Evolutionary conservation across 2,329 filamentous ascomycete species (phyloP).

Genomic region (Magnaporthales sp.): DNA sequence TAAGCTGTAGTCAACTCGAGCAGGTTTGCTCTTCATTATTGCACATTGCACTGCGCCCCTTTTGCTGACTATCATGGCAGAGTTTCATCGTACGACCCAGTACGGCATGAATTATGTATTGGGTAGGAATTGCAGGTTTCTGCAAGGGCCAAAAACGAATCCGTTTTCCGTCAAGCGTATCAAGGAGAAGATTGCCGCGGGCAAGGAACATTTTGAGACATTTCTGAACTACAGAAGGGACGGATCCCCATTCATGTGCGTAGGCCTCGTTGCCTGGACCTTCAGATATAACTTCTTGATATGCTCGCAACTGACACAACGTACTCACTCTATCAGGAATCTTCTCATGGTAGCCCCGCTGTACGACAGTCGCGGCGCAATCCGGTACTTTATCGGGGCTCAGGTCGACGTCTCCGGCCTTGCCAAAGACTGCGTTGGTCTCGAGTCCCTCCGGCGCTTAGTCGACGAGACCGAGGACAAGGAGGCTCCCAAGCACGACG

Average conservation of each 20-base stretch:
- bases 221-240: slow-evolving; percentile 73
- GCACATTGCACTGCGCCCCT: neutral
- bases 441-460: slow-evolving; percentile 51
- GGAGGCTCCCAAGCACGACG: neutral
- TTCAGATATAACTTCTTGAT: neutral
- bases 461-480: slow-evolving; percentile 21
- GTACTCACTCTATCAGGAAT: slow-evolving; percentile 30
- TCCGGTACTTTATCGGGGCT: slow-evolving; percentile 62
- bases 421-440: slow-evolving; percentile 55
- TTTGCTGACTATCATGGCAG: slow-evolving; percentile 25
- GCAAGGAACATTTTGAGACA: slow-evolving; percentile 65
- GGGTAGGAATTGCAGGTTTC: slow-evolving; percentile 69
- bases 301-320: neutral
- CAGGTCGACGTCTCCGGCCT: slow-evolving; percentile 65
- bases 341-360: slow-evolving; percentile 66
- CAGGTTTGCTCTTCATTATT: neutral
- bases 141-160: slow-evolving; percentile 67
- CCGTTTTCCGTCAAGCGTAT: slow-evolving; percentile 52
- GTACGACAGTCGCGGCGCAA: slow-evolving; percentile 55
- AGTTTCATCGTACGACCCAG: slow-evolving; percentile 66
- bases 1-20: slow-evolving; percentile 19
- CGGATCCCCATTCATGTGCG: slow-evolving; percentile 60
- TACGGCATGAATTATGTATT: slow-evolving; percentile 67
- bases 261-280: neutral
- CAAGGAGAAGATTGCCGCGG: slow-evolving; percentile 48